A percentile compares a stretch with the other conserved stretches of the same genome.
Evolutionary conservation across 768 basidiomycete genomes (phyloP).

Genomic region (Mycena olivaceomarginata): DNA sequence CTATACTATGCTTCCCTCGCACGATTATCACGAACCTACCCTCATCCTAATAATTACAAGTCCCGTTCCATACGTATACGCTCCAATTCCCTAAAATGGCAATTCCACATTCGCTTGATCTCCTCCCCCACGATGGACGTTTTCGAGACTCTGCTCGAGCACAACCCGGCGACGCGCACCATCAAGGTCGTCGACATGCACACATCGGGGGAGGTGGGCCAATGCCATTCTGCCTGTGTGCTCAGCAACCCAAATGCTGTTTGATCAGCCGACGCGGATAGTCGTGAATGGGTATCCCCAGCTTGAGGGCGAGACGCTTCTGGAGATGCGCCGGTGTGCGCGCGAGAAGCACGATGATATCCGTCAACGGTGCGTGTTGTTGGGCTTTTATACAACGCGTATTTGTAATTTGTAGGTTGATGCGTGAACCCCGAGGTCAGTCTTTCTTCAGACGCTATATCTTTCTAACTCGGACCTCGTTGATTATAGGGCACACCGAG

Average conservation of each 20-base stretch:
- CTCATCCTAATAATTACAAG: not conserved
- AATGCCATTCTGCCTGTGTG: conserved; percentile 10
- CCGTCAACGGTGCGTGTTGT: conserved; percentile 34
- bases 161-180: conserved; percentile 37
- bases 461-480: no score
- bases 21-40: not conserved
- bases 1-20: not conserved
- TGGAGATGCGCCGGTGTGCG: conserved; percentile 58
- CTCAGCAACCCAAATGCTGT: conserved; percentile 2
- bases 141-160: conserved; percentile 33
- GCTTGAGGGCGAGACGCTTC: conserved; percentile 55
- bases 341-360: conserved; percentile 53
- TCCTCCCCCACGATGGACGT: conserved; percentile 42
- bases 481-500: conserved; percentile 51
- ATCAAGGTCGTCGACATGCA: conserved; percentile 62
- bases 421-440: conserved; percentile 59
- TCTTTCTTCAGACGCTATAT: no score
- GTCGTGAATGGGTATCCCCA: conserved; percentile 57
- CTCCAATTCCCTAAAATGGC: conserved; percentile 20
- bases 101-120: conserved; percentile 6
- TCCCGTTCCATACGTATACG: not conserved
- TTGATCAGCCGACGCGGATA: conserved; percentile 59
- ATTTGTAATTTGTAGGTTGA: conserved; percentile 50
- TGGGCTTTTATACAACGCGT: not conserved
- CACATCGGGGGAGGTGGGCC: conserved; percentile 59